Base-by-base conservation (phyloP, 2,329 filamentous ascomycete genomes). In the Aphanocladium album region DNA sequence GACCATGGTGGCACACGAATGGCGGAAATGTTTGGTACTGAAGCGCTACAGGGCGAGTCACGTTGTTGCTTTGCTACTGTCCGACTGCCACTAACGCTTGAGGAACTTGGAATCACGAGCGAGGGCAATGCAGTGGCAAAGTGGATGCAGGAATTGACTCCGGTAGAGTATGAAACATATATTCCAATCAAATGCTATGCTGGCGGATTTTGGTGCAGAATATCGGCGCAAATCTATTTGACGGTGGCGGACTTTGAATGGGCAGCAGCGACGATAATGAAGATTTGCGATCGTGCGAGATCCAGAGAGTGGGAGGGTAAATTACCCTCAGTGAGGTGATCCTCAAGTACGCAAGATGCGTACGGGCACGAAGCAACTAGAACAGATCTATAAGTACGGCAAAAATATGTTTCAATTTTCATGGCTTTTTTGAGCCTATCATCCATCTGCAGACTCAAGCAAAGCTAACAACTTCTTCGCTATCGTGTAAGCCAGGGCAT, bases 201-300 rank as follows among this genome's bases (percentile, higher is more conserved):
- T 0, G 79, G 78, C 1, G 75, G 72, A 61, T 80, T 86, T 71
- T 90, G 86, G 86, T 76, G 78, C 0, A 74, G 89, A 43, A 67
- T 90, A 60, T 88, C 84, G 68, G 86, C 77, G 23, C 87, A 90
- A 75, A 76, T 89, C 1, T 91, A 89, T 70, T 71, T 91, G 41
- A 86, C 88, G 50, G 70, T 82, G 58, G 76, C 74, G 9, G 87
- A 91, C 72, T 90, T 89, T 68, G 80, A 84, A 65, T 86, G 80
- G 80, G 77, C 78, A n/a, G 86, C 77, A 0, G 67, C 75, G 50
- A 73, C 78, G 6, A 67, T 89, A 66, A 74, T 78, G 65, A 62
- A 62, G 27, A 60, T 69, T 2, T 65, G 64, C 47, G 52, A 61
- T 11, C 55, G 63, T 5, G 57, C 52, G 6, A 12, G 35, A 39